phyloP scores from a whole-genome alignment of 768 basidiomycete genomes.

The Macrolepiota dolichaula region DNA sequence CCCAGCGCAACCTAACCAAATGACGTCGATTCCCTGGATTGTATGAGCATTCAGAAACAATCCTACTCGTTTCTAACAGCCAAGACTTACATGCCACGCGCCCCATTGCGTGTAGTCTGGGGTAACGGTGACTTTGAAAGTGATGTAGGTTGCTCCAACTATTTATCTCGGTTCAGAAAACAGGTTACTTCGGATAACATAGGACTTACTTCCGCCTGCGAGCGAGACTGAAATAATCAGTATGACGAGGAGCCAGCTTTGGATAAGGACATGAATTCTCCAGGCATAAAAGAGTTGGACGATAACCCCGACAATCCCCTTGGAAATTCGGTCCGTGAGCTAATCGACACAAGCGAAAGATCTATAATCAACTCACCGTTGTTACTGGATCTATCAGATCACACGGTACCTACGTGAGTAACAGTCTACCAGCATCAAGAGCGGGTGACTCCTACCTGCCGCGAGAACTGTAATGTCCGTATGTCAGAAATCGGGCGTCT shows the following conservation, averaged over 20 bases:
- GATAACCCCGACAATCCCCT: constrained; percentile 42
- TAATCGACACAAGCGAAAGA: not conserved
- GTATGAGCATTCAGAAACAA: not conserved
- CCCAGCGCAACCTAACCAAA: constrained; percentile 41
- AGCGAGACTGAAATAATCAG: constrained; percentile 17
- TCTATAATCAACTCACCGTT: constrained; percentile 29
- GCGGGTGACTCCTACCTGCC: constrained; percentile 10
- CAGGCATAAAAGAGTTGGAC: constrained; percentile 48
- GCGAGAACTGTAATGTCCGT: constrained; percentile 3
- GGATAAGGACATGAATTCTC: constrained; percentile 28
- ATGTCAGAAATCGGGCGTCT: not conserved
- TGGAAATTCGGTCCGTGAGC: not conserved
- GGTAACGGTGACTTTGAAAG: not conserved
- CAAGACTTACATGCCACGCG: not conserved
- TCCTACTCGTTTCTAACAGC: not conserved
- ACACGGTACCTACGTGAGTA: too few species aligned
- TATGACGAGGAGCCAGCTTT: constrained; percentile 14
- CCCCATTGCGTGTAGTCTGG: not conserved
- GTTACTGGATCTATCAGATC: constrained; percentile 35
- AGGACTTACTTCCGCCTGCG: constrained; percentile 20
- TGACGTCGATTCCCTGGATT: constrained; percentile 19
- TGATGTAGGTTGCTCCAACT: not conserved
- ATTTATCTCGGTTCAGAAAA: too few species aligned
- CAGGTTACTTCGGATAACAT: too few species aligned
- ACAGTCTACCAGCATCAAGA: too few species aligned